Percentiles rank a stretch among this genome's conserved stretches.
Evolutionary conservation across 495 filamentous ascomycete genomes (phyloP).

Genomic region (Penicillium argentinense): DNA sequence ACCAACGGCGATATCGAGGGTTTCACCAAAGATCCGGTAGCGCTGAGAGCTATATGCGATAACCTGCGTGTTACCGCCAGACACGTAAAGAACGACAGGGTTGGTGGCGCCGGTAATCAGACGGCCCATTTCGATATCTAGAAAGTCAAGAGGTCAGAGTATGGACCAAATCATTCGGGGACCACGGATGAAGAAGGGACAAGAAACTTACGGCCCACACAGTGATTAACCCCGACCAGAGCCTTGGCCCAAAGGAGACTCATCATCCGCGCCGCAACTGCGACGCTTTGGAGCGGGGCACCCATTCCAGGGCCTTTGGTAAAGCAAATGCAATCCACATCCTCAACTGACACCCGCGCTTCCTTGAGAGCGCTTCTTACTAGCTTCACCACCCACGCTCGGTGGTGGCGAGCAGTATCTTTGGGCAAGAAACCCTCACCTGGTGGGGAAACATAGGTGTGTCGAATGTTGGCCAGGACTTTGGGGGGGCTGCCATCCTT

Average conservation of each 20-base stretch:
- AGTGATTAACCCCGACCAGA: conserved; percentile 94
- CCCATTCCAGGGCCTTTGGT: conserved; percentile 97
- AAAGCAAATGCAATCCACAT: conserved; percentile 92
- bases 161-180: too few relatives aligned
- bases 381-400: conserved; percentile 76
- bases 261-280: conserved; percentile 79
- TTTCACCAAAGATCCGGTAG: conserved; percentile 97
- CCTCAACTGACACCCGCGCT: conserved; percentile 57
- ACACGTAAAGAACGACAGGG: conserved; percentile 94
- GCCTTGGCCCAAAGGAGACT: conserved; percentile 82
- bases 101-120: conserved; percentile 89
- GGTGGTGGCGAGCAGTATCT: conserved; percentile 91
- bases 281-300: conserved; percentile 86
- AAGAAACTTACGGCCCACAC: conserved; percentile 73
- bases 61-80: conserved; percentile 95
- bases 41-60: conserved; percentile 92
- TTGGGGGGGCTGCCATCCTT: conserved; percentile 57
- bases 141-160: not conserved
- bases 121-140: conserved; percentile 94
- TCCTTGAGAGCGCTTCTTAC: conserved; percentile 74
- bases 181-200: too few relatives aligned
- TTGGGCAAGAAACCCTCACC: conserved; percentile 95
- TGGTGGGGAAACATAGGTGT: conserved; percentile 89
- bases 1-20: conserved; percentile 94
- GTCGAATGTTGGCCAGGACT: conserved; percentile 89